These are phyloP conservation scores for Hermanozyma aechmeae DNA, from an alignment of 805 yeast genomes.

Conservation along the genomic window DNA sequence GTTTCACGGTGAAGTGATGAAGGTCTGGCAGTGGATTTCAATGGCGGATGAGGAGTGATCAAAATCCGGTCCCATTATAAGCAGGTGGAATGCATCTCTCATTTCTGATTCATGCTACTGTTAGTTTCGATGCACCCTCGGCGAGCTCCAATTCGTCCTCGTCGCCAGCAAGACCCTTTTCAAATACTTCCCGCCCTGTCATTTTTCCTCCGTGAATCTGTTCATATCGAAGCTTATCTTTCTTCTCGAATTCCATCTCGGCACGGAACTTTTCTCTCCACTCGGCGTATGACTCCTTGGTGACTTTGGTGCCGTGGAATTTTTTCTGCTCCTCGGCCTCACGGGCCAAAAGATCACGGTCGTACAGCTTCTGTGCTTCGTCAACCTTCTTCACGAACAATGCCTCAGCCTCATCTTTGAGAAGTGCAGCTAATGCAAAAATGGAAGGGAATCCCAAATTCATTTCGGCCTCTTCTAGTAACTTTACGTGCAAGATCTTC, in stretches of 20 bases:
- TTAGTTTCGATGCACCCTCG: too few species aligned
- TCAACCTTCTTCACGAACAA: conserved; percentile 52
- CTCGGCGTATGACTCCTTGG: conserved; percentile 55
- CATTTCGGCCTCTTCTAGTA: conserved; percentile 57
- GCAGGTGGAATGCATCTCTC: too few species aligned
- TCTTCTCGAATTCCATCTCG: conserved; percentile 62
- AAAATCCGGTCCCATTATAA: too few species aligned
- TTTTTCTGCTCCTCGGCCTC: conserved; percentile 85
- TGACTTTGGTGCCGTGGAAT: conserved; percentile 85
- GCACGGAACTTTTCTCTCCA: conserved; percentile 71
- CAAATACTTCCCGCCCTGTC: conserved; percentile 86
- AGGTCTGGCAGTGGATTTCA: conserved; percentile 80
- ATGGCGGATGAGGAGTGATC: too few species aligned
- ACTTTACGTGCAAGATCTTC: conserved; percentile 25
- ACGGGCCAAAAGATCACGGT: conserved; percentile 46
- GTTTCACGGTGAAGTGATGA: conserved; percentile 78
- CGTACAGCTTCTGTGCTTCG: conserved; percentile 45
- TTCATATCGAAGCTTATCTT: conserved; percentile 41
- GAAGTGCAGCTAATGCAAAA: conserved; percentile 64
- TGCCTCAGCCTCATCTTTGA: conserved; percentile 76
- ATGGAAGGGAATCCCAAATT: conserved; percentile 89
- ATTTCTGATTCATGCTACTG: too few species aligned
- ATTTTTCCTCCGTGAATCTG: conserved; percentile 66
- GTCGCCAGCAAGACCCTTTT: conserved; percentile 73
- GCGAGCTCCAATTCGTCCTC: conserved; percentile 32